Evolutionary conservation across 768 basidiomycete genomes (phyloP).

Genomic region (Russula vinacea): DNA sequence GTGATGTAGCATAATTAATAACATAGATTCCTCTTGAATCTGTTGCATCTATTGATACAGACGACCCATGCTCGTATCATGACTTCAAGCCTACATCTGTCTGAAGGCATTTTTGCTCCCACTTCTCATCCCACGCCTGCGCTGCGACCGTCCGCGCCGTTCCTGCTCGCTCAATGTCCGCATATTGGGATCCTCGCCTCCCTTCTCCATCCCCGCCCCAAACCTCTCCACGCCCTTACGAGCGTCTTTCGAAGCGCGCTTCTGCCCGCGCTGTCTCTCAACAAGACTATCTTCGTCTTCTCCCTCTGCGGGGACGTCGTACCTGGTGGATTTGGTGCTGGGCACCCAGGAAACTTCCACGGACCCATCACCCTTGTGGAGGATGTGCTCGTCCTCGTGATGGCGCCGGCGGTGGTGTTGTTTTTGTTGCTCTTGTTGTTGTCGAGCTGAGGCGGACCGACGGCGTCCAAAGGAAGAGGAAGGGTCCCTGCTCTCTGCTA

Average conservation of each 20-base stretch:
- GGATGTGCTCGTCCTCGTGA: conserved; percentile 27
- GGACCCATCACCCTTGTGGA: conserved; percentile 51
- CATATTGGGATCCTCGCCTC: conserved; percentile 47
- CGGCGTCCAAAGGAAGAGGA: conserved; percentile 72
- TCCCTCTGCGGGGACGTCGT: too few species aligned
- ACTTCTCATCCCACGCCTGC: conserved; percentile 77
- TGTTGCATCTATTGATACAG: not conserved
- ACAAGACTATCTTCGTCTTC: conserved; percentile 25
- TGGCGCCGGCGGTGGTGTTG: not conserved
- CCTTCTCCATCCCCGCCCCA: conserved; percentile 87
- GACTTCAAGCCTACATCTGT: too few species aligned
- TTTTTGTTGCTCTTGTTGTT: conserved; percentile 14
- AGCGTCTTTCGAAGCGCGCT: conserved; percentile 31
- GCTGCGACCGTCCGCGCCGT: conserved; percentile 71
- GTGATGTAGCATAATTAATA: conserved; percentile 17
- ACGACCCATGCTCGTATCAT: too few species aligned
- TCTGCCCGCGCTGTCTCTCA: conserved; percentile 36
- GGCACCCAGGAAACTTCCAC: conserved; percentile 88
- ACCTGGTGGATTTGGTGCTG: conserved; percentile 34
- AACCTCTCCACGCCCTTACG: conserved; percentile 73
- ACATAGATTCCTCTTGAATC: not conserved
- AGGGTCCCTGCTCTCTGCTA: conserved; percentile 47
- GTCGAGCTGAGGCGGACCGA: conserved; percentile 37
- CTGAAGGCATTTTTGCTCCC: conserved; percentile 85
- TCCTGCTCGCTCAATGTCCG: conserved; percentile 61